A percentile compares a stretch with the other conserved stretches of the same genome.
phyloP scores from a whole-genome alignment of 371 early-diverging fungal genomes.

The Apophysomyces ossiformis region DNA sequence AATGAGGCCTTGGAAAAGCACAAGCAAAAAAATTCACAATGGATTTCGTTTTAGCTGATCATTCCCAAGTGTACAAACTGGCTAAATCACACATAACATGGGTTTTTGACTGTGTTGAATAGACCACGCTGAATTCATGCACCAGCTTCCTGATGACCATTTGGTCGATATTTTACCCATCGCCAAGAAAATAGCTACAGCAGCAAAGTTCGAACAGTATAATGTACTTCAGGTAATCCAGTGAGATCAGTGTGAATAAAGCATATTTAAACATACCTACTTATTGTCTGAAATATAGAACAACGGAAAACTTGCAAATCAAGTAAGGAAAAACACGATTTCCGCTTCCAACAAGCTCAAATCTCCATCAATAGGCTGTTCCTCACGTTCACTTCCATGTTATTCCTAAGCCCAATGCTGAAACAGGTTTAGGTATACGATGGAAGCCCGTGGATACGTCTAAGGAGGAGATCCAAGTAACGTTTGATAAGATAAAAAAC shows the following conservation, averaged over 20 bases:
- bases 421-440: constrained; percentile 73
- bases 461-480: constrained; percentile 41
- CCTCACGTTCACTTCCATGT: constrained; percentile 93
- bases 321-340: constrained; percentile 37
- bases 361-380: constrained; percentile 57
- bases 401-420: constrained; percentile 77
- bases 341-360: background rate
- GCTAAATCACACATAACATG: background rate
- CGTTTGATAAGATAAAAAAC: constrained; percentile 28
- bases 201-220: constrained; percentile 74
- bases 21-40: background rate
- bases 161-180: constrained; percentile 86
- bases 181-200: constrained; percentile 88
- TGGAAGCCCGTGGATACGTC: constrained; percentile 59
- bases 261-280: background rate
- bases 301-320: constrained; percentile 82
- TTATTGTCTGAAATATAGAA: constrained; percentile 51
- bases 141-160: constrained; percentile 86
- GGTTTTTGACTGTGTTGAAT: constrained; percentile 12
- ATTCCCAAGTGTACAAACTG: constrained; percentile 76
- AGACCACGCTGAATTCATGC: constrained; percentile 91
- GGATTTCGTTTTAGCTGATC: constrained; percentile 59
- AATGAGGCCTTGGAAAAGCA: background rate
- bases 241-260: background rate
- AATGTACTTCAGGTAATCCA: constrained; percentile 84